Evolutionary conservation across 2,329 filamentous ascomycete genomes (phyloP), one percentile per base, ranked within the genome.

Genomic region (Fusarium abutilonis): DNA sequence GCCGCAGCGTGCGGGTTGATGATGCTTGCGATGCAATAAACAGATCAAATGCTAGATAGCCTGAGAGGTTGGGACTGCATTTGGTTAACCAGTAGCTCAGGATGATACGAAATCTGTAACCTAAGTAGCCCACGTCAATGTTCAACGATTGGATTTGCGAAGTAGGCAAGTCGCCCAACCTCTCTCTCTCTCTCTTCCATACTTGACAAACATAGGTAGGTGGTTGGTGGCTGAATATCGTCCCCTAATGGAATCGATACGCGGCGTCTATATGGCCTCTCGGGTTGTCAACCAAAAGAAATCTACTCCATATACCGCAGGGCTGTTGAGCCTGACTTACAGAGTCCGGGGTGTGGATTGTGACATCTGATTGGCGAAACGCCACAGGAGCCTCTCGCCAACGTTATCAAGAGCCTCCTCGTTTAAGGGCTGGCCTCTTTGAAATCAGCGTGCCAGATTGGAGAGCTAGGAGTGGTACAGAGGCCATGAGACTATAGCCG

Each of bases 321-420:
- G 19, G 23, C 17, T 11, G 19, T 44, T 15, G 26, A 26, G 23
- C 23, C 23, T 17, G 23, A 59, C 36, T 54, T 39, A 23, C 23
- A 55, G 29, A 38, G 40, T 53, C 62, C 57, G 59, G 66, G 62
- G 64, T 45, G 44, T 3, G 19, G 41, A 43, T 50, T 46, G 35
- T 43, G 23, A 4, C 39, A 56, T 46, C 45, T 66, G 47, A 69
- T 69, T 69, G 62, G 67, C n/a, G 54, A 51, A 17, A 64, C 52
- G 54, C 60, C 42, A 38, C 47, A 40, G 39, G 49, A 52, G 59
- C 52, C 63, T 49, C 40, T 51, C 52, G 50, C 19, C 50, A 49
- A 49, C 35, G 52, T 49, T 50, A 52, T 48, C 36, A 44, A 56
- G 62, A 38, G 19, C 39, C 44, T 46, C 43, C 44, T 46, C 23